Base-by-base conservation (phyloP, 78 protist species). In the Ministeria vibrans region DNA sequence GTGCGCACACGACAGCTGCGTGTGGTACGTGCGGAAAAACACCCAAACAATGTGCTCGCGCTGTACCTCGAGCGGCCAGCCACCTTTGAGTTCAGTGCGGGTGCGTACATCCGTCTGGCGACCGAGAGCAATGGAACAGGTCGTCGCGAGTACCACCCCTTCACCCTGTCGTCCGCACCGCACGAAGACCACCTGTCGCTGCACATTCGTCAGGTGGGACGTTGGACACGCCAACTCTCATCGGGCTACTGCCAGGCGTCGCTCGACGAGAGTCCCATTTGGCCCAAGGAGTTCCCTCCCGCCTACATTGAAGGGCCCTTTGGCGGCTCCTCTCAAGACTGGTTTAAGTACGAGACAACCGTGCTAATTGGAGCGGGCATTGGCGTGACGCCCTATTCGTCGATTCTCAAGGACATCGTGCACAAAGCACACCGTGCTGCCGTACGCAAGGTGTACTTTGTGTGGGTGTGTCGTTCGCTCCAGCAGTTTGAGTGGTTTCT, bases 131-230 rank as follows among this genome's bases (percentile, higher is more conserved):
- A n/a, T n/a, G n/a, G n/a, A n/a, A n/a, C n/a, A n/a, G n/a, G n/a
- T n/a, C n/a, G n/a, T n/a, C n/a, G n/a, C 34, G 75, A 83, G 77
- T 85, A 96, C 96, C 97, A 94, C 71, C 97, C 97, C 36, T 92
- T 94, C 80, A 94, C 97, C 11, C 90, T 94, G 70, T 81, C 95
- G 0, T 86, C 92, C 1, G 83, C 92, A 42, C 97, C 97, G 20
- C 92, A 91, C 34, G 95, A 92, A 41, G 90, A 85, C 38, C 83
- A 53, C 41, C 78, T 88, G 42, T 38, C 76, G 0, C 80, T 89
- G 23, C 95, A 94, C 75, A 88, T 94, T 34, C 93, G 94, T 45
- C 77, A 81, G 23, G 79, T 39, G 23, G 87, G 87, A 34, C 83
- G 77, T 68, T 83, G 87, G 87, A 83, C 87, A 4, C 1, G 73